Evolutionary conservation across 768 basidiomycete genomes (phyloP), one percentile per base, ranked within the genome.

Genomic region (Boletus coccyginus): DNA sequence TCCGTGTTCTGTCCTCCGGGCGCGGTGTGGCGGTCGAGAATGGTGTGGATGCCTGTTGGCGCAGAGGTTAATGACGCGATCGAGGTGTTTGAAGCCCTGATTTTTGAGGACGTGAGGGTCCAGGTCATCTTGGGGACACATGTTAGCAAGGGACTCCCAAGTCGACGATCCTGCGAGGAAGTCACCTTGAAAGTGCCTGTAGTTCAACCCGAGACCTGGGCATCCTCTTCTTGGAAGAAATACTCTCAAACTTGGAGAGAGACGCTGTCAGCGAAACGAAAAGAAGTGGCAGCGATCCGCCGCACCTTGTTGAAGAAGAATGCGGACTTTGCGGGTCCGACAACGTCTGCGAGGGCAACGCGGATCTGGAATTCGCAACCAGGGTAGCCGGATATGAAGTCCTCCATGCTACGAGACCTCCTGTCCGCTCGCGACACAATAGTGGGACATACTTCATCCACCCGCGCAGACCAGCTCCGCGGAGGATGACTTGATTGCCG

Each of bases 291-390:
- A 33, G 31, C 4, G 31, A 50, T 52, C 42, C 17, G 17, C 32
- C 38, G 12, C 55, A 86, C 90, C 78, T 88, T 90, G 78, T 93
- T 88, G 65, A 92, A 94, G 78, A 92, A 94, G 69, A 85, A 85
- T 12, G 84, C 83, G 10, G 86, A 82, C 68, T 89, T 87, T 45
- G 80, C 79, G 48, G 78, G 56, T 0, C 91, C 91, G 29, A 93
- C 75, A 2, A 83, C 78, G 11, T 81, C 76, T 19, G 80, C 77
- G n/a, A 94, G 75, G 1, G 84, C 84, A 21, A 81, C 82, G 36
- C 90, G 84, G 58, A 92, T 86, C 70, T 92, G 86, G 67, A 77
- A 83, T 67, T 93, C 90, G 64, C 89, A 90, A 5, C 89, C 91
- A 55, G 91, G 88, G 68, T 85, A 92, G 13, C 87, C 87, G 52